A percentile compares a stretch with the other conserved stretches of the same genome.
Evolutionary conservation across 345 rosid species (phyloP).

Genomic region (Eutrema yunnanense): DNA sequence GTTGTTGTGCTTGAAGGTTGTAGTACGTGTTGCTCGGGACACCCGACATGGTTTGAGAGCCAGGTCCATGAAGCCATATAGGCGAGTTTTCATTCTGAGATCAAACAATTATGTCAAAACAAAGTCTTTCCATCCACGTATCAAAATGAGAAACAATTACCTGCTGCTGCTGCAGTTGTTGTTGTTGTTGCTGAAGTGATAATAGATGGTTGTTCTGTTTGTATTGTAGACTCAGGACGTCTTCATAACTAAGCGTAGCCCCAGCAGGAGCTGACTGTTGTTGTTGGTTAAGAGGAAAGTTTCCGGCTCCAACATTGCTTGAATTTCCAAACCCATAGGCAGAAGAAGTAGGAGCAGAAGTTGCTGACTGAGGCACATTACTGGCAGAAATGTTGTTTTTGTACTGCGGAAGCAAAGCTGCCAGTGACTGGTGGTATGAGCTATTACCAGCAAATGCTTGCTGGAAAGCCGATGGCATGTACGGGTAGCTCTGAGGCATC

Average conservation of each 20-base stretch:
- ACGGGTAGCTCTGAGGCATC: conserved; percentile 78
- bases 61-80: conserved; percentile 79
- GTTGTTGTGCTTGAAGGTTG: conserved; percentile 90
- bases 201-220: conserved; percentile 65
- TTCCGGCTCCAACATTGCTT: conserved; percentile 57
- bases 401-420: conserved; percentile 77
- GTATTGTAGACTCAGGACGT: conserved; percentile 67
- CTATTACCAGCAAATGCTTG: conserved; percentile 73
- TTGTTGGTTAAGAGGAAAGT: conserved; percentile 53
- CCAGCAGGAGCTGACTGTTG: conserved; percentile 53
- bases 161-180: not conserved
- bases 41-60: conserved; percentile 61
- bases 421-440: conserved; percentile 73
- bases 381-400: conserved; percentile 68
- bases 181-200: conserved; percentile 60
- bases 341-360: conserved; percentile 45
- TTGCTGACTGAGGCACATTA: conserved; percentile 77
- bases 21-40: conserved; percentile 67
- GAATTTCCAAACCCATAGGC: conserved; percentile 82
- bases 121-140: not conserved
- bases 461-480: conserved; percentile 84
- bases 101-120: not conserved
- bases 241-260: conserved; percentile 63
- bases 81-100: conserved; percentile 71
- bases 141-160: not conserved